Percentiles rank a stretch among this genome's conserved stretches.
phyloP scores from a whole-genome alignment of 164 flowering plant genomes.

The Tinospora cordifolia region DNA sequence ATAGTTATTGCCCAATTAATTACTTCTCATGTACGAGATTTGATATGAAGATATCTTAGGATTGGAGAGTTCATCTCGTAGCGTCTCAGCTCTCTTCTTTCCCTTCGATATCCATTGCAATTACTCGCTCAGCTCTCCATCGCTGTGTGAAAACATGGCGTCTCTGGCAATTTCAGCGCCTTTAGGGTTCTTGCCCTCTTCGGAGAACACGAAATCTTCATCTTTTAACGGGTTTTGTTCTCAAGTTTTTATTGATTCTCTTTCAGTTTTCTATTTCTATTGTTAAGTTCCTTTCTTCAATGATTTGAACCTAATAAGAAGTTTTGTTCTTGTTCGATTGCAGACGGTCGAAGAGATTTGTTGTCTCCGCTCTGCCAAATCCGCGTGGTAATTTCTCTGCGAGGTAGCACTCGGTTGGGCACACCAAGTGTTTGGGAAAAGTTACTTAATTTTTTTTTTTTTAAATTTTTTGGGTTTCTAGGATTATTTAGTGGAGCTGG shows the following conservation, averaged over 20 bases:
- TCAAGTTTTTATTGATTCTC: background rate
- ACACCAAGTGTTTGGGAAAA: background rate
- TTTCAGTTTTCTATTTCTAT: background rate
- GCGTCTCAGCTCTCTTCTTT: no score
- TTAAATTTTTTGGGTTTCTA: slow-evolving; percentile 13
- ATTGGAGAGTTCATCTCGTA: no score
- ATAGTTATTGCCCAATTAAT: no score
- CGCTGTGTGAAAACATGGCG: slow-evolving; percentile 20
- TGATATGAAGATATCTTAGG: no score
- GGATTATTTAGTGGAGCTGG: slow-evolving; percentile 39
- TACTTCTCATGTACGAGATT: no score
- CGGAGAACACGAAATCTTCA: slow-evolving; percentile 12
- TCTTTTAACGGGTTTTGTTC: slow-evolving; percentile 18
- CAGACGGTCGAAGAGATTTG: slow-evolving; percentile 10
- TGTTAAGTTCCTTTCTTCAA: background rate
- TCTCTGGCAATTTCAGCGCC: slow-evolving; percentile 28
- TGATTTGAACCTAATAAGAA: background rate
- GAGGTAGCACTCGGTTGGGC: background rate
- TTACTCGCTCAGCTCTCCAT: slow-evolving; percentile 1
- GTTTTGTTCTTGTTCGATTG: background rate
- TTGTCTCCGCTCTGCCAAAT: slow-evolving; percentile 13
- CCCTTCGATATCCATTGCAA: no score
- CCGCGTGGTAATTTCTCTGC: slow-evolving; percentile 9
- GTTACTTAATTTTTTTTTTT: background rate
- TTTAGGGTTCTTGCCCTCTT: slow-evolving; percentile 20